These are phyloP conservation scores for Phytophthora boehmeriae DNA, from an alignment of 352 stramenopile genomes.

Conservation along the genomic window DNA sequence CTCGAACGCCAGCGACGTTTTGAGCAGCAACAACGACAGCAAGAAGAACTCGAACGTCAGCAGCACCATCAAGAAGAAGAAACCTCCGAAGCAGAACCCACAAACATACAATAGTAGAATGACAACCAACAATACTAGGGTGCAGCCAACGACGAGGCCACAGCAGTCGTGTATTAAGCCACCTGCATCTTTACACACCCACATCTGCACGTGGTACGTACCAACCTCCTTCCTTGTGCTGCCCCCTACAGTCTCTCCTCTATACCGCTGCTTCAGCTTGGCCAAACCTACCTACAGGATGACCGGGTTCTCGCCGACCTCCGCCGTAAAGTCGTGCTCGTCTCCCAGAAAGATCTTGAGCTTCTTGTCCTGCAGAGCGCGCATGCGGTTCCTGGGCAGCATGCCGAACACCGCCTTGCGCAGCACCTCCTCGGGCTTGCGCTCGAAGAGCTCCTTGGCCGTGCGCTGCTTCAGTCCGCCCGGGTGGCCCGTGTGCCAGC, in stretches of 20 bases:
- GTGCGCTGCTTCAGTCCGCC: constrained; percentile 96
- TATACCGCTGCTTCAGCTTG: constrained; percentile 20
- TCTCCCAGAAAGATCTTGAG: constrained; percentile 96
- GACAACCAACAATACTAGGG: constrained; percentile 3
- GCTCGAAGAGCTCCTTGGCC: constrained; percentile 94
- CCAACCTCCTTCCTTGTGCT: background rate
- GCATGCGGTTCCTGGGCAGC: constrained; percentile 97
- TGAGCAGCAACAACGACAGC: constrained; percentile 1
- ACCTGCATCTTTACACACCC: too few relatives aligned
- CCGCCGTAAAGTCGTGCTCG: constrained; percentile 90
- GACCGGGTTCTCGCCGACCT: constrained; percentile 89
- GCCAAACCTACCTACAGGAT: constrained; percentile 62
- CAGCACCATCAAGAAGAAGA: constrained; percentile 14
- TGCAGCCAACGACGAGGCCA: background rate
- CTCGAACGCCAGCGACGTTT: background rate
- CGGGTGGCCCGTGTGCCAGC: constrained; percentile 98
- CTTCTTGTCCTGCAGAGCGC: constrained; percentile 94
- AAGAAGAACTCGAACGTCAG: constrained; percentile 15
- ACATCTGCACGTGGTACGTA: background rate
- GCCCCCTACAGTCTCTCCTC: constrained; percentile 12
- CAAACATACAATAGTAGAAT: background rate
- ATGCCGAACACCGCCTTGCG: constrained; percentile 97
- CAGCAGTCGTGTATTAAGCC: constrained; percentile 21
- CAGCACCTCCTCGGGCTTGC: constrained; percentile 96
- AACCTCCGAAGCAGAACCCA: background rate